phyloP scores from a whole-genome alignment of 192 early-diverging fungal species.

The Geranomyces variabilis region DNA sequence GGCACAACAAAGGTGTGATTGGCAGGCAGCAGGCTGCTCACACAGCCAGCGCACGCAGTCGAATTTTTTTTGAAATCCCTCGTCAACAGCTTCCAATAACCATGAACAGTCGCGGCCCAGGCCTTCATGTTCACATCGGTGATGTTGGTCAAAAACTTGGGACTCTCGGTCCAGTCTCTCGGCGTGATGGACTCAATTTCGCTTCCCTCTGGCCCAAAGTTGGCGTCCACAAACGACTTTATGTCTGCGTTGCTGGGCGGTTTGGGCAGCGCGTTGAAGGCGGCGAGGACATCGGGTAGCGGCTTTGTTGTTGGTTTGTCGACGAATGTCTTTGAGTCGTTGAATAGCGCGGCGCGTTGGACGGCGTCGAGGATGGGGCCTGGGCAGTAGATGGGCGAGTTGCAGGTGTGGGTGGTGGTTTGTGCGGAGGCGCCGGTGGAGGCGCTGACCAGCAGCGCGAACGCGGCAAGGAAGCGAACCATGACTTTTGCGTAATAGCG shows the following conservation, averaged over 20 bases:
- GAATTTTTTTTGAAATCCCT: conserved; percentile 53
- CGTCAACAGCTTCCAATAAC: conserved; percentile 64
- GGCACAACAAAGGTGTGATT: conserved; percentile 71
- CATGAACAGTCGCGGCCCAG: conserved; percentile 53
- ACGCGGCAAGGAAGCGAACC: too few relatives aligned
- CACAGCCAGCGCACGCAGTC: conserved; percentile 52
- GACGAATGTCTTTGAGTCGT: conserved; percentile 68
- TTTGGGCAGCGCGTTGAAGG: conserved; percentile 52
- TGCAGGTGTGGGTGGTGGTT: conserved; percentile 43
- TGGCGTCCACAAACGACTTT: conserved; percentile 52
- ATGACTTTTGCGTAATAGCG: too few relatives aligned
- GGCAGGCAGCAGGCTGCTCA: conserved; percentile 55
- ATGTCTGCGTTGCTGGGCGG: conserved; percentile 43
- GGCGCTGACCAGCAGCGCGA: too few relatives aligned
- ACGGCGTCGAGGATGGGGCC: conserved; percentile 64
- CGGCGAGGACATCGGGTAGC: conserved; percentile 49
- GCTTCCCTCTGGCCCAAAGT: conserved; percentile 59
- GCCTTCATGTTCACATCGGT: conserved; percentile 48
- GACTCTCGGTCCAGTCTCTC: conserved; percentile 38
- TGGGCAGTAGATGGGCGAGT: conserved; percentile 71
- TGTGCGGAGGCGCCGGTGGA: too few relatives aligned
- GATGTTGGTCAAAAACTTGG: conserved; percentile 53
- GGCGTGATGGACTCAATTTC: conserved; percentile 53
- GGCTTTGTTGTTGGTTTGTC: conserved; percentile 65
- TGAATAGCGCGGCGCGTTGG: conserved; percentile 61